Evolutionary conservation across 768 basidiomycete species (phyloP), one percentile per base, ranked within the genome.

Genomic region (Naematelia aurantialba): DNA sequence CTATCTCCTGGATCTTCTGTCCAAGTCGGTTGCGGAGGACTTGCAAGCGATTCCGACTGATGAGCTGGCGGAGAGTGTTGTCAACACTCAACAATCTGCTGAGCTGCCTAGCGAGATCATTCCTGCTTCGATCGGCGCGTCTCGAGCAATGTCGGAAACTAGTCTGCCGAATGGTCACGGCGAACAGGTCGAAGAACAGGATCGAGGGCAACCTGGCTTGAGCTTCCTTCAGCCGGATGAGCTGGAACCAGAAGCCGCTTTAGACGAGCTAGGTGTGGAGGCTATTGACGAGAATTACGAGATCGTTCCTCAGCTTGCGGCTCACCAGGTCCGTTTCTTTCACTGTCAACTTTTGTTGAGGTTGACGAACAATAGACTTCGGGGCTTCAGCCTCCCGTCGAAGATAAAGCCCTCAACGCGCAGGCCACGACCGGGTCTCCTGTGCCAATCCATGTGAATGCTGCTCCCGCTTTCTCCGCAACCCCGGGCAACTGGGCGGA

Each of bases 171-270:
- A 3, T 42, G 54, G 39, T 17, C 19, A 39, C 12, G 39, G 3
- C 39, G 34, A 22, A 21, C 54, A 31, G 22, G 22, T 42, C 44
- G 34, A 42, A 17, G 54, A 39, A 22, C 22, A 39, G 30, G 34
- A 22, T 5, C 46, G 24, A 19, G 19, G 27, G 24, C 4, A 45
- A 26, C 45, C 31, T 26, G 29, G 31, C 4, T 34, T 73, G 56
- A 70, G 68, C 55, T 73, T 73, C 62, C 55, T 73, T 39, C 71
- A 73, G 55, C 66, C 68, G 17, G 69, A 70, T 59, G 71, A 73
- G 61, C 45, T 73, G 31, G 65, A 61, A 8, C 42, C 46, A 22
- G 52, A 50, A 31, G 3, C 30, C 3, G 30, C 31, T 55, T 52
- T 29, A 21, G 55, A 49, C 22, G 52, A 59, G 51, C 34, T 42